Evolutionary conservation across 208 protist species (phyloP).

Genomic region (Porcisia hertigi): DNA sequence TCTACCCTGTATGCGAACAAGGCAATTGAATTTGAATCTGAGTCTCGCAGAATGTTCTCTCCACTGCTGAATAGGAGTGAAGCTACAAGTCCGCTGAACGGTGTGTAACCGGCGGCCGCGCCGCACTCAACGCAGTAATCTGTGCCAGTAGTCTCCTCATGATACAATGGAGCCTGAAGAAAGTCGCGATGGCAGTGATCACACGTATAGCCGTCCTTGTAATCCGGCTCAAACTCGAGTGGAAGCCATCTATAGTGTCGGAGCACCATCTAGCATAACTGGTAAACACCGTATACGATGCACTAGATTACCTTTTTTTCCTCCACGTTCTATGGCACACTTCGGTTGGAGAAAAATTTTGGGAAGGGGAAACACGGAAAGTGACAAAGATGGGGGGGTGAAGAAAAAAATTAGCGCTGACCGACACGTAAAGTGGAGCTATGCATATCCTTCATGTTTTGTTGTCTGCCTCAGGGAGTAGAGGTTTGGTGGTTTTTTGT

Average conservation of each 20-base stretch:
- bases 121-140: slow-evolving; percentile 48
- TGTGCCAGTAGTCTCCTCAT: slow-evolving; percentile 30
- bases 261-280: slow-evolving; percentile 37
- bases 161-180: slow-evolving; percentile 37
- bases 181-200: slow-evolving; percentile 40
- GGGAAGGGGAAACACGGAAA: too few species aligned
- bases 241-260: slow-evolving; percentile 46
- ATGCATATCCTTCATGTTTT: background rate
- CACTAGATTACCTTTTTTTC: background rate
- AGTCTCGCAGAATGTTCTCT: slow-evolving; percentile 17
- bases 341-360: background rate
- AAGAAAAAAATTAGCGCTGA: background rate
- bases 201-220: slow-evolving; percentile 45
- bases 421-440: background rate
- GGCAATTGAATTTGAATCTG: slow-evolving; percentile 23
- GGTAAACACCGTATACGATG: background rate
- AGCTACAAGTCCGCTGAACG: slow-evolving; percentile 32
- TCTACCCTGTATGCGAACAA: slow-evolving; percentile 38
- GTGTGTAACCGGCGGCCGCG: slow-evolving; percentile 19
- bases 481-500: background rate
- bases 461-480: background rate
- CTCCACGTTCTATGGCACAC: background rate
- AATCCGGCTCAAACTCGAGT: slow-evolving; percentile 37
- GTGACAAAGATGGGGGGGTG: background rate
- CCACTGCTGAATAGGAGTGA: slow-evolving; percentile 29